Evolutionary conservation across 345 rosid species (phyloP).

Genomic region (Corchorus capsularis): DNA sequence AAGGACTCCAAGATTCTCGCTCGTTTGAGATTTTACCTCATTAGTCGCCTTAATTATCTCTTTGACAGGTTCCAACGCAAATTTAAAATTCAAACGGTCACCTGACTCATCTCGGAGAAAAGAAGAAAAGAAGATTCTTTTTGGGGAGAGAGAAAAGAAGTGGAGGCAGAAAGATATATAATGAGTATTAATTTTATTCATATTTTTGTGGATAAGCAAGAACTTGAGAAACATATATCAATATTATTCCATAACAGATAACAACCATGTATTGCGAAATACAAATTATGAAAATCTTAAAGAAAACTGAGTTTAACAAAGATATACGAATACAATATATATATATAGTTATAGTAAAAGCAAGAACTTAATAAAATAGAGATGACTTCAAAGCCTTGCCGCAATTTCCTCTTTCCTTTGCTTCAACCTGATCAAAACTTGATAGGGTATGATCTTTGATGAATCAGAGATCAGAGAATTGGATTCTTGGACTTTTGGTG

Average conservation of each 20-base stretch:
- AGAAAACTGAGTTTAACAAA: background rate
- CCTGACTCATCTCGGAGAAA: too few relatives aligned
- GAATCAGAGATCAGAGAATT: background rate
- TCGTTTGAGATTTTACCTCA: too few relatives aligned
- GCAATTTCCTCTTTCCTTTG: background rate
- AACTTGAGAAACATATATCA: background rate
- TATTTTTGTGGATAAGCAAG: background rate
- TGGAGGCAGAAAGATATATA: background rate
- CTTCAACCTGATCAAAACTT: background rate
- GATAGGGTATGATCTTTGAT: background rate
- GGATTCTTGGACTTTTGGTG: background rate
- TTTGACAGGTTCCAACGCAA: too few relatives aligned
- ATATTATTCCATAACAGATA: background rate
- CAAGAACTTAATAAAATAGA: background rate
- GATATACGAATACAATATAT: background rate
- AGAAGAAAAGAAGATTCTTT: too few relatives aligned
- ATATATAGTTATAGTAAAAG: background rate
- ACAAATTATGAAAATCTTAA: background rate
- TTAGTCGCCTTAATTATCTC: too few relatives aligned
- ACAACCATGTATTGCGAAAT: background rate
- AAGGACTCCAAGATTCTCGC: too few relatives aligned
- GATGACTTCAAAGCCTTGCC: background rate
- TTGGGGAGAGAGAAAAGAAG: background rate
- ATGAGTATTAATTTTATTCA: background rate
- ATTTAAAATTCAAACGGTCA: too few relatives aligned